Base-by-base conservation (phyloP, 176 grass and related monocot species). In the Canna indica region DNA sequence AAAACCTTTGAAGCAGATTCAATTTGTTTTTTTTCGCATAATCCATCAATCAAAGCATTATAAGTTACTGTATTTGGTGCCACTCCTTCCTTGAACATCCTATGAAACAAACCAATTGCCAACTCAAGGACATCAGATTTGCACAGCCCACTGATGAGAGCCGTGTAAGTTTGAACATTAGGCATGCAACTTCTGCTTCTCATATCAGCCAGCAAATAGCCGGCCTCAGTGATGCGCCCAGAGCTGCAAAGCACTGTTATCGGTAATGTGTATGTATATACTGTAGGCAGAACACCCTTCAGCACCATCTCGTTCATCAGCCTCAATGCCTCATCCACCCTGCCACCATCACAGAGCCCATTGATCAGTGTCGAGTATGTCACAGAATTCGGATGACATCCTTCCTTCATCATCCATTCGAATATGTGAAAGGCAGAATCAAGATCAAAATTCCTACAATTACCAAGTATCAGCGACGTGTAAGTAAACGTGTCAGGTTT, bases 101-200 rank as follows among this genome's bases (percentile, higher is more conserved):
- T 81, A 67, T 86, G 75, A 75, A 88, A 88, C 76, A 91, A 77
- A 25, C 81, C 79, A 67, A 89, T 61, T 61, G 80, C 76, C 68
- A 87, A 36, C 47, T 79, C 81, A 47, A 88, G 54, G 26, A 75
- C 46, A 56, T 75, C 71, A 41, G 80, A 74, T 70, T 78, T 81
- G 69, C 67, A 75, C 17, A 81, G 32, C 63, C 79, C 84, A 50
- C 79, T 68, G 22, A 87, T 85, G 71, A 90, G 76, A 32, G 84
- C 76, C 16, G 83, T 84, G 74, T 73, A 74, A 44, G 57, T 83
- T 34, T 83, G 81, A 14, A 79, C 79, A 88, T 84, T 88, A 36
- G 76, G 84, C 28, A 67, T 24, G 32, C 47, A 70, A 32, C 64
- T 80, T 41, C 39, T 80, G 25, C 62, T 82, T 58, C 57, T 83